These are phyloP conservation scores for Aspergillus sp. DNA, from an alignment of 2,329 filamentous ascomycete genomes.

Conservation along the genomic window DNA sequence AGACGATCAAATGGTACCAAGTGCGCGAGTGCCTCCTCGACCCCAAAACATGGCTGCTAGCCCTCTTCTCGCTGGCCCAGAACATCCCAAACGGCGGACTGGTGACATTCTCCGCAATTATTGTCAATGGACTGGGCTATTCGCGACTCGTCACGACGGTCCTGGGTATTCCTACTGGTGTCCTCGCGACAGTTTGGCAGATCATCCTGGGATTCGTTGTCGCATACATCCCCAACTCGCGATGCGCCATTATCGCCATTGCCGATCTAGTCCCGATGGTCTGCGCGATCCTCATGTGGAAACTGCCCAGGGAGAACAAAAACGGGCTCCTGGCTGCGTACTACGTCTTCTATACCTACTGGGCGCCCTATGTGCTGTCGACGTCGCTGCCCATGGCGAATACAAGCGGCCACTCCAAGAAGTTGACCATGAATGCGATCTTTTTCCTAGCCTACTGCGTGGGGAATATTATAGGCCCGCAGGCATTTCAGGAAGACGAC, in stretches of 20 bases:
- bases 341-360: conserved; percentile 10
- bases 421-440: not conserved
- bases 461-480: conserved; percentile 49
- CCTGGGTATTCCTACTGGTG: not conserved
- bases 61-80: not conserved
- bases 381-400: conserved; percentile 4
- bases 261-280: conserved; percentile 1
- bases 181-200: not conserved
- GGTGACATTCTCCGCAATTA: not conserved
- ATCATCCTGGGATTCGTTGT: not conserved
- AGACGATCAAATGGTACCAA: conserved; percentile 6
- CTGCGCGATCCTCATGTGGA: conserved; percentile 5
- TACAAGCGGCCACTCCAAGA: conserved; percentile 7
- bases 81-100: conserved; percentile 7
- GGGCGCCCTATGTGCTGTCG: not conserved
- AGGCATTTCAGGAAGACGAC: conserved; percentile 44
- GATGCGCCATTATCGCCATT: not conserved
- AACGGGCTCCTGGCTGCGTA: not conserved
- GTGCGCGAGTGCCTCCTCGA: conserved; percentile 7
- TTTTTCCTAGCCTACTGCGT: conserved; percentile 20
- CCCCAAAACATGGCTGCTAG: conserved; percentile 6
- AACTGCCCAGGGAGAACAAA: not conserved
- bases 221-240: not conserved
- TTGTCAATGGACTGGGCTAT: conserved; percentile 4
- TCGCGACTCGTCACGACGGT: not conserved